These are phyloP conservation scores for Ogataea glucozyma DNA, from an alignment of 805 yeast genomes.

Conservation along the genomic window DNA sequence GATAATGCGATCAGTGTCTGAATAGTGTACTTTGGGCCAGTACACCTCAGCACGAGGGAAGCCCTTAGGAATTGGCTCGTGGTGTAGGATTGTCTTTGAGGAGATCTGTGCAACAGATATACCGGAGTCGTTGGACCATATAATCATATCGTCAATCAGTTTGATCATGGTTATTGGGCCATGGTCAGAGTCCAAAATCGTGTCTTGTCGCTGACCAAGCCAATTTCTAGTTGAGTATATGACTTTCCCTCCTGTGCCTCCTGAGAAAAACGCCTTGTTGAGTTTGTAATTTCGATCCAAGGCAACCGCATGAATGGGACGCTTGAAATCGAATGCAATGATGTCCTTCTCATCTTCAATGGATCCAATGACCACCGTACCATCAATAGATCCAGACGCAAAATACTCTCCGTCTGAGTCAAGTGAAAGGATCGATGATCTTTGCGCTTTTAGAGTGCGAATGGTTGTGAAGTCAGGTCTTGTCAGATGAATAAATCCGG, in stretches of 20 bases:
- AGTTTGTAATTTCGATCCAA: slow-evolving; percentile 67
- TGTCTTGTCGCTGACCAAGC: slow-evolving; percentile 81
- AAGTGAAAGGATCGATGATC: slow-evolving; percentile 77
- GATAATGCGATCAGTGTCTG: slow-evolving; percentile 64
- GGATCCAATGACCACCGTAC: slow-evolving; percentile 83
- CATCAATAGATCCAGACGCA: slow-evolving; percentile 92
- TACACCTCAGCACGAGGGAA: slow-evolving; percentile 72
- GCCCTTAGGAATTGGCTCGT: slow-evolving; percentile 56
- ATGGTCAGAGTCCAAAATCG: slow-evolving; percentile 54
- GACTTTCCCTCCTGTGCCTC: slow-evolving; percentile 88
- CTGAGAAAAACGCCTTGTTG: slow-evolving; percentile 71
- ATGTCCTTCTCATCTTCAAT: slow-evolving; percentile 61
- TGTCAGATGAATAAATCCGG: slow-evolving; percentile 76
- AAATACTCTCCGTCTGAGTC: slow-evolving; percentile 72
- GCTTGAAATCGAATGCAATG: slow-evolving; percentile 73
- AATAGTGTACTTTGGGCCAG: slow-evolving; percentile 74
- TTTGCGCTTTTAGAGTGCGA: slow-evolving; percentile 78
- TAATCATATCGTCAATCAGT: slow-evolving; percentile 60
- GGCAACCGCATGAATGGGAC: slow-evolving; percentile 88
- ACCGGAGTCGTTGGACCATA: slow-evolving; percentile 88
- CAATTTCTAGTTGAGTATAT: slow-evolving; percentile 75
- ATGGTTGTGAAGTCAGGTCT: slow-evolving; percentile 58
- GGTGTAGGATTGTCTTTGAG: slow-evolving; percentile 48
- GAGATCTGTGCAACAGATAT: slow-evolving; percentile 64
- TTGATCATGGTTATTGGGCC: slow-evolving; percentile 74